These are phyloP conservation scores for Tylopilus vinaceipallidus DNA, from an alignment of 768 basidiomycete species.

Conservation along the genomic window DNA sequence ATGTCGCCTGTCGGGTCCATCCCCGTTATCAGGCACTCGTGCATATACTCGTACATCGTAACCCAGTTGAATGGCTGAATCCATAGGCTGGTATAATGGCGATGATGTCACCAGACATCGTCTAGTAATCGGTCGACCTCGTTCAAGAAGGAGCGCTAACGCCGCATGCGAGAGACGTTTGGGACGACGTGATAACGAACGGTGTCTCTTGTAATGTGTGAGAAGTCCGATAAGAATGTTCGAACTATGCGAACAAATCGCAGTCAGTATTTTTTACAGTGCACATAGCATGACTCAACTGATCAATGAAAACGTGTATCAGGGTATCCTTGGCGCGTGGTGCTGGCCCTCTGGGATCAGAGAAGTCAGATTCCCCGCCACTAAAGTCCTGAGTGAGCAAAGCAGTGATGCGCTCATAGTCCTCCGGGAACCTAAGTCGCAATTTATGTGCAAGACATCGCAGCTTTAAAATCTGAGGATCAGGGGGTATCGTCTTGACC, in stretches of 20 bases:
- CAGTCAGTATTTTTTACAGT: constrained; percentile 6
- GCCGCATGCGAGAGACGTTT: constrained; percentile 74
- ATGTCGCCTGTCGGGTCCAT: constrained; percentile 52
- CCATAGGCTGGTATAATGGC: constrained; percentile 82
- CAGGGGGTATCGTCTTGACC: constrained; percentile 40
- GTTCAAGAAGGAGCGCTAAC: constrained; percentile 74
- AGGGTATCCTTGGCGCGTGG: constrained; percentile 31
- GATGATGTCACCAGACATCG: constrained; percentile 80
- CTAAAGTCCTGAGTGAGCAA: constrained; percentile 36
- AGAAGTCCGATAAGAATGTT: constrained; percentile 86
- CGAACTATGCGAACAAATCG: constrained; percentile 49
- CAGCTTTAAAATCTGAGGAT: constrained; percentile 48
- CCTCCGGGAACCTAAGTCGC: constrained; percentile 54
- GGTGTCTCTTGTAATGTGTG: constrained; percentile 60
- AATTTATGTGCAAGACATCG: constrained; percentile 56
- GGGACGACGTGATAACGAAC: constrained; percentile 36
- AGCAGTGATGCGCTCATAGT: constrained; percentile 35
- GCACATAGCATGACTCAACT: constrained; percentile 32
- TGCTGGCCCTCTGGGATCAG: constrained; percentile 34
- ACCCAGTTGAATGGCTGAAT: constrained; percentile 65
- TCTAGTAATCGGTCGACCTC: constrained; percentile 72
- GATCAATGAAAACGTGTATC: constrained; percentile 44
- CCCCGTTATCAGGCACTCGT: constrained; percentile 67
- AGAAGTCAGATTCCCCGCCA: constrained; percentile 35
- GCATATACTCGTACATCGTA: constrained; percentile 72